Evolutionary conservation across 2,329 filamentous ascomycete species (phyloP).

Genomic region (Talaromyces sp.): DNA sequence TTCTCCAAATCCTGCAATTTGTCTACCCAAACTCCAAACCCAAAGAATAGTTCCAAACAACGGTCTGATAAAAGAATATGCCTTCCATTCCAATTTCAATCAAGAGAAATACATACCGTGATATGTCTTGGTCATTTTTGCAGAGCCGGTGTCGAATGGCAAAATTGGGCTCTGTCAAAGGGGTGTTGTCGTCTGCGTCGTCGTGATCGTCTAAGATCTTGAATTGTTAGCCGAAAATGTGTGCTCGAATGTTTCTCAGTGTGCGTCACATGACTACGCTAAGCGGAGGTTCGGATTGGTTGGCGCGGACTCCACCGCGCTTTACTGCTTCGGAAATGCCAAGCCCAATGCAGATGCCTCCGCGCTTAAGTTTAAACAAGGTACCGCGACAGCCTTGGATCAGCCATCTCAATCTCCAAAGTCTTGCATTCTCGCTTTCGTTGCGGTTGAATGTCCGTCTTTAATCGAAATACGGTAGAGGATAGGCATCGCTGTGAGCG

Average conservation of each 20-base stretch:
- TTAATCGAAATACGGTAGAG: not conserved
- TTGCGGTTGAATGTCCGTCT: not conserved
- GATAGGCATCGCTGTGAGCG: not conserved
- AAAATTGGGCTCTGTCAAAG: slow-evolving; percentile 17
- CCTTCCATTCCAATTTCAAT: slow-evolving; percentile 9
- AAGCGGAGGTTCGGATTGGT: slow-evolving; percentile 20
- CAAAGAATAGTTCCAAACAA: not conserved
- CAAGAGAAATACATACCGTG: slow-evolving; percentile 24
- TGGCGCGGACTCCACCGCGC: not conserved
- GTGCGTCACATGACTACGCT: slow-evolving; percentile 30
- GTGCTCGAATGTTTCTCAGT: slow-evolving; percentile 15
- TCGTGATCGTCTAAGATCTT: slow-evolving; percentile 17
- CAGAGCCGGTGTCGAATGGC: slow-evolving; percentile 21
- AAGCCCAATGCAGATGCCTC: not conserved
- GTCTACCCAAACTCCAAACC: not conserved
- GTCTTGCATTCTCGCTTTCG: not conserved
- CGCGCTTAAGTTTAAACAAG: not conserved
- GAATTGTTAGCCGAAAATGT: slow-evolving; percentile 23
- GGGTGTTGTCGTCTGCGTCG: slow-evolving; percentile 20
- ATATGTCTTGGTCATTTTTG: slow-evolving; percentile 30
- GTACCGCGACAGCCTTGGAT: not conserved
- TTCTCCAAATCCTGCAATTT: not conserved
- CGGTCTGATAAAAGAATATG: slow-evolving; percentile 6
- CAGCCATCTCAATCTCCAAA: not conserved
- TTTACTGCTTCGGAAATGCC: not conserved